phyloP scores from a whole-genome alignment of 2,329 filamentous ascomycete genomes.

The Conoideocrella luteorostrata region DNA sequence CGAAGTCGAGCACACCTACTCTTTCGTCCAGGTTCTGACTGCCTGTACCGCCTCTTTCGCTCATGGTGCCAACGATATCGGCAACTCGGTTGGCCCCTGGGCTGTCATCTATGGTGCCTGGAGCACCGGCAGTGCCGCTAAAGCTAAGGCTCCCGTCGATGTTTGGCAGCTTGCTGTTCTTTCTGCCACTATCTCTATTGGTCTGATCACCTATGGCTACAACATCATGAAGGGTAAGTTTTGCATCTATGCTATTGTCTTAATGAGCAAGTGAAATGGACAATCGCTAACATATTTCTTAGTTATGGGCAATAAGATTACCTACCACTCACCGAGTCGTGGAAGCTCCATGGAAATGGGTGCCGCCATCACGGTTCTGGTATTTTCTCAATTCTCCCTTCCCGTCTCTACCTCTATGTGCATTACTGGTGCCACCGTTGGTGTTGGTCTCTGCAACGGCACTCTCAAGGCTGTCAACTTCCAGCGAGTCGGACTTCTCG shows the following conservation, averaged over 20 bases:
- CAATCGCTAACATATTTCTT: constrained; percentile 5
- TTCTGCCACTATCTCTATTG: constrained; percentile 54
- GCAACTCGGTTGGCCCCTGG: constrained; percentile 65
- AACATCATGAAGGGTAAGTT: constrained; percentile 74
- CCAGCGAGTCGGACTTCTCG: constrained; percentile 61
- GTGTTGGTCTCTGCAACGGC: constrained; percentile 72
- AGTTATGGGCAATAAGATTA: constrained; percentile 79
- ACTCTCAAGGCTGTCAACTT: constrained; percentile 67
- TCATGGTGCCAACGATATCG: constrained; percentile 73
- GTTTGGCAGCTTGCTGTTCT: constrained; percentile 74
- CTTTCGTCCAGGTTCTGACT: constrained; percentile 60
- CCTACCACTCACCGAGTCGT: constrained; percentile 54
- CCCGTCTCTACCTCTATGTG: constrained; percentile 74
- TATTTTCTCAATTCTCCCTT: constrained; percentile 69
- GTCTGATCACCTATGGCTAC: constrained; percentile 69
- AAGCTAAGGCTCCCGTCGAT: constrained; percentile 59
- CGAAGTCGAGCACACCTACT: constrained; percentile 64
- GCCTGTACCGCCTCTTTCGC: constrained; percentile 69
- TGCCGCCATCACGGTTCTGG: constrained; percentile 66
- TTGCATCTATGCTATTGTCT: too few species aligned
- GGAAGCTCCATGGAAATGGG: constrained; percentile 73
- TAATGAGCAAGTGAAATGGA: too few species aligned
- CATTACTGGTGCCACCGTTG: constrained; percentile 53
- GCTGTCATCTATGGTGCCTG: constrained; percentile 63
- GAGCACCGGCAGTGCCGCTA: constrained; percentile 54